Conservation (phyloP, 768 basidiomycete species). For the Russula brevipes region DNA sequence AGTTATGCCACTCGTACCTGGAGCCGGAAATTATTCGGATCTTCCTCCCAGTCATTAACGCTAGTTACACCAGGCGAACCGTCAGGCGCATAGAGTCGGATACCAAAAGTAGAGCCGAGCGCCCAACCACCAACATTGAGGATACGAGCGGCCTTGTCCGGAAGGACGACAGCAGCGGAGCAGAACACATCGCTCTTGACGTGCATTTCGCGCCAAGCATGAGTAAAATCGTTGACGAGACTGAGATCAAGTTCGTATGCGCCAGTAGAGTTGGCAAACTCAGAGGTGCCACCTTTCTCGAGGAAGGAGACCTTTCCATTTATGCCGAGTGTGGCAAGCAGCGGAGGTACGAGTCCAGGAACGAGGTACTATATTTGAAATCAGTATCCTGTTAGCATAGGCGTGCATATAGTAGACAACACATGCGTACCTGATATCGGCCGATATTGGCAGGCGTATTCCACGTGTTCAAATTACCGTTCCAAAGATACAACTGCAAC, state of each 20-base stretch:
- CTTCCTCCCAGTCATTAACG: constrained; percentile 79
- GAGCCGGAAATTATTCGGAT: constrained; percentile 48
- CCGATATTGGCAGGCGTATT: constrained; percentile 60
- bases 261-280: constrained; percentile 61
- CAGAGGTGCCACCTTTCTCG: constrained; percentile 66
- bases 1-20: constrained; percentile 43
- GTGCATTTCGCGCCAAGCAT: constrained; percentile 73
- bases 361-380: constrained; percentile 38
- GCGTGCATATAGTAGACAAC: neutral
- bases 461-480: constrained; percentile 51
- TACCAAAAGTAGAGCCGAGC: constrained; percentile 61
- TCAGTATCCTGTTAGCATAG: neutral
- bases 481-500: constrained; percentile 38
- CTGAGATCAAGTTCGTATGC: constrained; percentile 73
- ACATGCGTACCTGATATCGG: constrained; percentile 56
- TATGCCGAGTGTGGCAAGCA: constrained; percentile 69
- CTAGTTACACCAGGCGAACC: constrained; percentile 63
- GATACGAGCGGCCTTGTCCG: constrained; percentile 64
- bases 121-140: constrained; percentile 73
- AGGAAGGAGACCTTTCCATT: constrained; percentile 80
- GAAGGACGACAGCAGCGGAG: constrained; percentile 64
- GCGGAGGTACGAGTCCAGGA: constrained; percentile 62
- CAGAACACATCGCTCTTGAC: constrained; percentile 78
- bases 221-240: constrained; percentile 39
- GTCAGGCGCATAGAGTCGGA: constrained; percentile 68